Conservation (phyloP, 2,329 filamentous ascomycete genomes). For the Paradendryphiella salina region DNA sequence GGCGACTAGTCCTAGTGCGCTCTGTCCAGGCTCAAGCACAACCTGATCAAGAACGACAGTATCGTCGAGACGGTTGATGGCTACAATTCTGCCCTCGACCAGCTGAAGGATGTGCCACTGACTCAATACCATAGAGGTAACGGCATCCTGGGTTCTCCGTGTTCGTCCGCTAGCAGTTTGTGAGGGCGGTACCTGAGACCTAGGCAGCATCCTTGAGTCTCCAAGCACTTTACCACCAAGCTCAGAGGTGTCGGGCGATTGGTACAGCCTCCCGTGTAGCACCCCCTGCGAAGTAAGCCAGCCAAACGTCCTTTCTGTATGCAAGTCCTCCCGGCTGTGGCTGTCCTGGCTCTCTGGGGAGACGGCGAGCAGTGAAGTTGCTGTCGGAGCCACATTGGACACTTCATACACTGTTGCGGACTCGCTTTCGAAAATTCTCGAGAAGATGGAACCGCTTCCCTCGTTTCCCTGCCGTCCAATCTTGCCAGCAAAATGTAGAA, state of each 20-base stretch:
- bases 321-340: slow-evolving; percentile 55
- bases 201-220: slow-evolving; percentile 75
- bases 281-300: slow-evolving; percentile 90
- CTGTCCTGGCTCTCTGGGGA: slow-evolving; percentile 70
- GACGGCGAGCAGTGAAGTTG: slow-evolving; percentile 70
- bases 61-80: slow-evolving; percentile 84
- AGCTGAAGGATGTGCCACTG: slow-evolving; percentile 92
- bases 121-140: slow-evolving; percentile 80
- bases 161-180: slow-evolving; percentile 67
- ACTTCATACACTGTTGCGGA: slow-evolving; percentile 76
- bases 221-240: slow-evolving; percentile 75
- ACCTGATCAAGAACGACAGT: slow-evolving; percentile 84
- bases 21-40: slow-evolving; percentile 78
- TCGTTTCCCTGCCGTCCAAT: slow-evolving; percentile 73
- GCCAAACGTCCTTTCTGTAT: slow-evolving; percentile 75
- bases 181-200: slow-evolving; percentile 70
- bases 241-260: slow-evolving; percentile 62
- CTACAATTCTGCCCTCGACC: slow-evolving; percentile 79
- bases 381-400: slow-evolving; percentile 60
- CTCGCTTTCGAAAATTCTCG: slow-evolving; percentile 84
- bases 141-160: slow-evolving; percentile 68
- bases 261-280: slow-evolving; percentile 78
- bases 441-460: slow-evolving; percentile 82
- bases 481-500: slow-evolving; percentile 81
- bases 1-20: slow-evolving; percentile 78